A percentile compares a stretch with the other conserved stretches of the same genome.
phyloP scores from a whole-genome alignment of 306 rosid species.

The Cucurbita maxima region DNA sequence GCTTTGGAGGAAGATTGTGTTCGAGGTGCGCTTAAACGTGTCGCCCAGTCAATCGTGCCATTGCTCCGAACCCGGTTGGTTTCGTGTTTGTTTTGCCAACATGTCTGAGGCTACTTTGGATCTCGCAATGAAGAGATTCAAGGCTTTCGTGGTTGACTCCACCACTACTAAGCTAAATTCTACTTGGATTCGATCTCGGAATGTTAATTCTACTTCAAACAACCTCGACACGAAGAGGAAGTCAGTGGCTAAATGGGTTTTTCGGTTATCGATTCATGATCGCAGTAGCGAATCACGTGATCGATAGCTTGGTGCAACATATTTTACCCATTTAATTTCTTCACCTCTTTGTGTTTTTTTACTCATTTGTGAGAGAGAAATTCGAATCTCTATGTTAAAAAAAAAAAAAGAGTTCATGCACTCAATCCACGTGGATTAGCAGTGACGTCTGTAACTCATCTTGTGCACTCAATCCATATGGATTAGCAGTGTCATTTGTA shows the following conservation, averaged over 20 bases:
- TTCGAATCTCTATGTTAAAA: neutral
- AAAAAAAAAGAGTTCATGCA: neutral
- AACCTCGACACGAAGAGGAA: neutral
- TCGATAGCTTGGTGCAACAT: neutral
- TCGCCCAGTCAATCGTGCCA: conserved; percentile 8
- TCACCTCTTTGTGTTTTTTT: neutral
- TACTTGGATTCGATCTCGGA: neutral
- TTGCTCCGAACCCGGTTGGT: conserved; percentile 11
- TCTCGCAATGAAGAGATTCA: neutral
- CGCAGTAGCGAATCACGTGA: neutral
- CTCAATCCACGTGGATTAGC: neutral
- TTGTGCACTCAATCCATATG: neutral
- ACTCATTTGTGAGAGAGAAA: neutral
- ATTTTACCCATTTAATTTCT: neutral
- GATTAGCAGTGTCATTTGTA: neutral
- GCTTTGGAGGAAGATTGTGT: conserved; percentile 10
- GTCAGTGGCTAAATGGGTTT: neutral
- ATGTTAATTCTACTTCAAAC: neutral
- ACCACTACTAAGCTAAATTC: neutral
- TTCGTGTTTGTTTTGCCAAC: conserved; percentile 6
- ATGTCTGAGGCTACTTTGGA: neutral
- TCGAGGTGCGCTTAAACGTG: neutral
- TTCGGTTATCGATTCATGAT: neutral
- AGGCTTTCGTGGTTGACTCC: neutral
- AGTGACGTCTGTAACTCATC: neutral